Base-by-base conservation (phyloP, 768 basidiomycete genomes). In the Tylopilus subfusipes region DNA sequence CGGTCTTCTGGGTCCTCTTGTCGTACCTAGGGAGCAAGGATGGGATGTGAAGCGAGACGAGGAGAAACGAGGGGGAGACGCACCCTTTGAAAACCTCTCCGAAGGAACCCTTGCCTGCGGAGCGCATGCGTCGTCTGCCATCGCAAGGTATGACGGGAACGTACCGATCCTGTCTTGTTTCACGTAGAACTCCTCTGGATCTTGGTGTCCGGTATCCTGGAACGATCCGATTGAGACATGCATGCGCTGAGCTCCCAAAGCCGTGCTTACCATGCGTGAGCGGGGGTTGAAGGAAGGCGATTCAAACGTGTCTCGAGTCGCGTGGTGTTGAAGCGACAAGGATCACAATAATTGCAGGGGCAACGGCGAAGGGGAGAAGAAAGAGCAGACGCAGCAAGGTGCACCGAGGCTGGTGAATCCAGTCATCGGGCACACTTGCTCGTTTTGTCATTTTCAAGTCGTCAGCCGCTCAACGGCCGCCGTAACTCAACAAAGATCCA, bases 11-110 rank as follows among this genome's bases (percentile, higher is more conserved):
- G 24, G 95, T 97, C 55, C 93, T 82, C 69, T 93, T 93, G 75
- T 98, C 95, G 66, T 91, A 98, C 53, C 95, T 97, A n/a, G 62
- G 7, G 21, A 24, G 46, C 27, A 30, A 25, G 16, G 13, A 34
- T 24, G 29, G 10, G 46, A 58, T 34, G 4, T 22, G 36, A 48
- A 57, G 58, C 46, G 54, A 54, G 50, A 55, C 48, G 34, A 27
- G 38, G 51, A 43, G 54, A 51, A 27, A 46, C 8, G 53, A 36
- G 38, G 48, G 60, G 36, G 45, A 50, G 43, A 65, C 80, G 52
- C 53, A 93, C 94, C 95, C 97, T 75, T 98, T 98, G 78, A 90
- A 98, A n/a, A 98, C 95, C 73, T 98, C 97, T 66, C 96, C 97
- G 66, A 99, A 98, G 6, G 95, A 98, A 30, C 96, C 96, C 72